Evolutionary conservation across 306 rosid genomes (phyloP).

Genomic region (Potentilla sterilis): DNA sequence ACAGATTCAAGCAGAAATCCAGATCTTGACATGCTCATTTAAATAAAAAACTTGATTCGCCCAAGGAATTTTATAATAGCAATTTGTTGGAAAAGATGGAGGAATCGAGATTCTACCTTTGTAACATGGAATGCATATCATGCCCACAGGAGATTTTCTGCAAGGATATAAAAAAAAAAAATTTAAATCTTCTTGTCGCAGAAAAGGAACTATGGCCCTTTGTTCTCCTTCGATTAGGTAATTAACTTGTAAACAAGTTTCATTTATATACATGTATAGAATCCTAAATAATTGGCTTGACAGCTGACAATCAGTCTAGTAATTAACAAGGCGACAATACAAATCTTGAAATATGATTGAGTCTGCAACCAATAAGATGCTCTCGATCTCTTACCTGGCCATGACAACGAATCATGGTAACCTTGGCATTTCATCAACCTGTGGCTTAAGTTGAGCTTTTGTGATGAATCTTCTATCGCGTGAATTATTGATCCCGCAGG

Average conservation of each 20-base stretch:
- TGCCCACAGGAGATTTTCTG: conserved; percentile 92
- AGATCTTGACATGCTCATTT: neutral
- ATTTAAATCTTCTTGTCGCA: too few species aligned
- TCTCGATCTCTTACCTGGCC: conserved; percentile 76
- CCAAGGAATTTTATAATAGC: neutral
- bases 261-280: neutral
- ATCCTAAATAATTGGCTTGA: neutral
- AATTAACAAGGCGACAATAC: neutral
- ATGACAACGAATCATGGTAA: conserved; percentile 87
- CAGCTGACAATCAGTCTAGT: neutral
- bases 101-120: conserved; percentile 51
- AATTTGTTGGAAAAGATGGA: neutral
- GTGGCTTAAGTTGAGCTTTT: conserved; percentile 71
- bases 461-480: conserved; percentile 74
- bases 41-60: neutral
- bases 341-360: neutral
- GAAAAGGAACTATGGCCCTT: too few species aligned
- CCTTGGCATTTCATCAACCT: conserved; percentile 92
- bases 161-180: conserved; percentile 27
- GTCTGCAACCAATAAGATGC: neutral
- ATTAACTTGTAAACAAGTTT: neutral
- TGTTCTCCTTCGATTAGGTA: too few species aligned
- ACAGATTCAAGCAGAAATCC: neutral
- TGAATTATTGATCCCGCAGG: conserved; percentile 57
- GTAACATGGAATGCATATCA: conserved; percentile 96